Percentiles rank a stretch among this genome's conserved stretches.
phyloP scores from a whole-genome alignment of 2,329 filamentous ascomycete genomes.

The Colletotrichum karsti region DNA sequence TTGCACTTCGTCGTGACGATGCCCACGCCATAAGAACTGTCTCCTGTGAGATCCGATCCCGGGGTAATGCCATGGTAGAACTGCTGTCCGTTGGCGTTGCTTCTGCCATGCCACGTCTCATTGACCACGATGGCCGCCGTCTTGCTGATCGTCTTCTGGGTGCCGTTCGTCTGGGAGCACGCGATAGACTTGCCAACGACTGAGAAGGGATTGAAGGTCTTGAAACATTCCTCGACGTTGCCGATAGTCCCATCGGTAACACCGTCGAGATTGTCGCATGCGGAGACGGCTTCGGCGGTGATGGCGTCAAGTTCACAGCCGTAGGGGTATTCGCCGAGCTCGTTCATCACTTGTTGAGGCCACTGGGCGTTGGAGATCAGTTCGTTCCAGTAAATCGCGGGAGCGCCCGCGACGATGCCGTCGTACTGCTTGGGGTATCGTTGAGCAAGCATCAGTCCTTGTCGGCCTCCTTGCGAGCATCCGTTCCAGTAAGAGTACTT shows the following conservation, averaged over 20 bases:
- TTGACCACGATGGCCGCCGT: background rate
- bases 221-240: background rate
- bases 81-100: background rate
- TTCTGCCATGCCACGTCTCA: background rate
- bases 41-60: background rate
- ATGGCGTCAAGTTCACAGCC: conserved; percentile 40
- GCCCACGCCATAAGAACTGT: background rate
- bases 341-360: conserved; percentile 13
- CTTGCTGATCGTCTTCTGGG: background rate
- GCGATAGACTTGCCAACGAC: conserved; percentile 19
- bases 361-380: background rate
- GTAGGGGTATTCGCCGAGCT: background rate
- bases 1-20: background rate
- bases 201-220: conserved; percentile 33
- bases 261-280: conserved; percentile 34
- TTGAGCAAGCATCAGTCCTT: conserved; percentile 57
- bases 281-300: conserved; percentile 41
- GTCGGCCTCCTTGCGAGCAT: conserved; percentile 60
- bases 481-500: conserved; percentile 57
- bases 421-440: conserved; percentile 57
- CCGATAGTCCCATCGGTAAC: conserved; percentile 33
- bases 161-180: conserved; percentile 7
- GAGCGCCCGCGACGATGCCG: conserved; percentile 41
- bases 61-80: background rate
- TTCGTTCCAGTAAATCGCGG: conserved; percentile 34